Evolutionary conservation across 768 basidiomycete genomes (phyloP), one percentile per base, ranked within the genome.

Genomic region (Boletus vermiculosoides): DNA sequence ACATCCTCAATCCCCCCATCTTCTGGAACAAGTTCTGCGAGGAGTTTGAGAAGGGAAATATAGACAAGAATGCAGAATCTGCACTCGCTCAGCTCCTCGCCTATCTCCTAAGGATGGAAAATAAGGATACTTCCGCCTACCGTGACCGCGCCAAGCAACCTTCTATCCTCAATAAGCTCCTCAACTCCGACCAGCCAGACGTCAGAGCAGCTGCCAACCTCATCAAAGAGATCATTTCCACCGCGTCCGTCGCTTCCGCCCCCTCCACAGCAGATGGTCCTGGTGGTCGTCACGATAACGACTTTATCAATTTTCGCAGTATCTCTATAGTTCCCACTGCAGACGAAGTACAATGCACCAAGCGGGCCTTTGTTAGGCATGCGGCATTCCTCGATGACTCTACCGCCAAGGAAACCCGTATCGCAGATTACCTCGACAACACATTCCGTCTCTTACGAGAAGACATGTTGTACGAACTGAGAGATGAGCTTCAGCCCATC

Each of bases 211-310:
- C 72, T 22, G 77, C 73, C 0, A 69, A 73, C 18, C 73, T 76
- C 49, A 75, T 83, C 58, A 74, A 78, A 56, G 69, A 78, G 36
- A 68, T 77, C 33, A 36, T 77, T 33, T 63, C 70, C 34, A 70
- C 73, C 11, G 60, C 64, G 28, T 66, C 61, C 6, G 23, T 55
- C 22, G 61, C 62, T 9, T 65, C 67, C 7, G 47, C 56, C 7
- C 49, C 60, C 18, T 63, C 68, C n/a, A n/a, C n/a, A 4, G 45
- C 50, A 11, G 59, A 65, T 20, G 68, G 71, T 10, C 82, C 87
- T 1, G 87, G 87, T 0, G 87, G 86, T 4, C 76, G 87, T 4
- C 87, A 88, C 54, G 85, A 87, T 61, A 88, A 89, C 50, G 87
- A 89, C 65, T 82, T 82, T 46, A 69, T 69, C 15, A 78, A 87